Evolutionary conservation across 2,329 filamentous ascomycete species (phyloP), one percentile per base, ranked within the genome.

Genomic region (Elsinoe arachidis): DNA sequence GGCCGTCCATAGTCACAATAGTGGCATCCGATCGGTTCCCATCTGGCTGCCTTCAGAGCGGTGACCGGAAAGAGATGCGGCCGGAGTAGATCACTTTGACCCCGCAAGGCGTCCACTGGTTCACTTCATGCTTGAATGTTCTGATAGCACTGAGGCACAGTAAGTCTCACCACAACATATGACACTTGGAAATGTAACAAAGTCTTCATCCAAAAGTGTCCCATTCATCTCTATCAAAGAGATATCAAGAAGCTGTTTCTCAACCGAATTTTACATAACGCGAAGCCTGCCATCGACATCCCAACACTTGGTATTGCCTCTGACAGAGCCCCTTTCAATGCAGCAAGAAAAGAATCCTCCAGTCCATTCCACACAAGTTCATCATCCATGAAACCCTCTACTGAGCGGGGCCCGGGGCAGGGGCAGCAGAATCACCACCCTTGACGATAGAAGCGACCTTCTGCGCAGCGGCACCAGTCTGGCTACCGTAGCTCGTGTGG

Each of bases 391-490:
- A 19, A 34, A 34, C 6, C 17, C 17, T 37, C 17, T 53, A 53
- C 33, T 53, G 49, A 26, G 49, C 49, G 9, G 49, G 47, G 2
- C 30, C 49, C 11, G 49, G 47, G 11, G 47, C 47, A 17, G 47
- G 49, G 39, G 49, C 49, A 23, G 49, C 9, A 26, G 15, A 34
- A 26, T 15, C 49, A 14, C 34, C 19, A 2, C 49, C 49, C 49
- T 53, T 53, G 34, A 56, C 53, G 15, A 58, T 60, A 26, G 39
- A 15, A 5, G 44, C 46, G 23, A 66, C 58, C 47, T 60, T 61
- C 46, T 62, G 57, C n/a, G 64, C 64, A n/a, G 64, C 65, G 33
- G 59, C 63, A 26, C 62, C 58, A 26, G 63, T 59, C 37, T 65
- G 59, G 5, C 34, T 33, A 9, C 60, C 61, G 47, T 66, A 67